Percentiles rank a stretch among this genome's conserved stretches.
phyloP scores from a whole-genome alignment of 2,329 filamentous ascomycete species.

The Hypomyces rosellus region DNA sequence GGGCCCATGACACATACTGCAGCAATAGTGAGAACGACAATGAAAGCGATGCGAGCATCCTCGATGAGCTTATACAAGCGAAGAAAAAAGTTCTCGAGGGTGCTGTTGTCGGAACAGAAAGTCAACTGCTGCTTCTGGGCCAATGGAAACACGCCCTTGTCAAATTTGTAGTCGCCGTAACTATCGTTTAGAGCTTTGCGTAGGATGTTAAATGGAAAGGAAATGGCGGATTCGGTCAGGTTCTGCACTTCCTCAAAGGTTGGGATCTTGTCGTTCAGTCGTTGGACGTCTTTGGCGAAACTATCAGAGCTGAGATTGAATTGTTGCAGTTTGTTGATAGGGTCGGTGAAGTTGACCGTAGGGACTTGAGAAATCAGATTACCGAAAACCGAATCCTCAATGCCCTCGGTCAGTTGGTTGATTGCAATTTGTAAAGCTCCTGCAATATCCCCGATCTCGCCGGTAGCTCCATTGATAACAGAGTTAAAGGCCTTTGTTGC shows the following conservation, averaged over 20 bases:
- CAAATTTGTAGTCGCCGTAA: conserved; percentile 69
- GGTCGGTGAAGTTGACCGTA: conserved; percentile 56
- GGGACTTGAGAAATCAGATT: conserved; percentile 41
- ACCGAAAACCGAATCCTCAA: conserved; percentile 42
- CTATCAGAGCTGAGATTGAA: conserved; percentile 62
- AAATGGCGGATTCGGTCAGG: conserved; percentile 66
- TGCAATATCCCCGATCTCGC: conserved; percentile 52
- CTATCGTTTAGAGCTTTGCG: conserved; percentile 65
- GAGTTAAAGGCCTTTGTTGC: conserved; percentile 43
- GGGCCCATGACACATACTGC: conserved; percentile 69
- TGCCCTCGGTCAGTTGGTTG: conserved; percentile 40
- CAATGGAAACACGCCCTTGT: conserved; percentile 71
- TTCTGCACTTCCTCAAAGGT: conserved; percentile 80
- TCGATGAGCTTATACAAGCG: conserved; percentile 60
- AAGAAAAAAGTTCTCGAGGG: conserved; percentile 78
- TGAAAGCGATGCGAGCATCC: conserved; percentile 66
- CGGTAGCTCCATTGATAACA: conserved; percentile 50
- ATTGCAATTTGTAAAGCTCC: conserved; percentile 42
- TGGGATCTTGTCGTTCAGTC: conserved; percentile 73
- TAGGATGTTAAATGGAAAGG: conserved; percentile 74
- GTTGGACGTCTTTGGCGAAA: conserved; percentile 61
- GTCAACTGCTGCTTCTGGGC: conserved; percentile 74
- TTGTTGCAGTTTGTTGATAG: conserved; percentile 60
- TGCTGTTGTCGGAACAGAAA: conserved; percentile 83
- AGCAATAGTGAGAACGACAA: conserved; percentile 64